Percentiles rank a stretch among this genome's conserved stretches.
Evolutionary conservation across 441 rosid species (phyloP).

Genomic region (Isatis lusitanica): DNA sequence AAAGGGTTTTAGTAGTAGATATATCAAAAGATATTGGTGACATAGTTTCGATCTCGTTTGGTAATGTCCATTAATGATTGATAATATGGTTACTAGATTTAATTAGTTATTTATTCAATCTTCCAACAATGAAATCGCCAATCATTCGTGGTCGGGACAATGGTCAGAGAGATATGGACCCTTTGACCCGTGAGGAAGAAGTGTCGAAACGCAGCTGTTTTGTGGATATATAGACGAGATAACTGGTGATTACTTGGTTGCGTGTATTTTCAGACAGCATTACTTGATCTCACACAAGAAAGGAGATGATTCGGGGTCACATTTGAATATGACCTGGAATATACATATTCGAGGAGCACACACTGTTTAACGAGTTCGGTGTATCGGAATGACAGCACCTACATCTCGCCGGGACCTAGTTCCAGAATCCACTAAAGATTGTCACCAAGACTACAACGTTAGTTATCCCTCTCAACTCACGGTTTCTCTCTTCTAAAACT

Average conservation of each 20-base stretch:
- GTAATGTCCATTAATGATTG: neutral
- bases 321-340: neutral
- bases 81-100: too few species aligned
- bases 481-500: too few species aligned
- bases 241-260: neutral
- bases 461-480: too few species aligned
- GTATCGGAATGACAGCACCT: too few species aligned
- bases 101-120: neutral
- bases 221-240: constrained; percentile 18
- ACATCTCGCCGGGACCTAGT: too few species aligned
- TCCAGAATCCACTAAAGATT: too few species aligned
- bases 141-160: neutral
- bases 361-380: too few species aligned
- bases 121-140: constrained; percentile 4
- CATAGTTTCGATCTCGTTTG: neutral
- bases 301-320: constrained; percentile 2
- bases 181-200: neutral
- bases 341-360: too few species aligned
- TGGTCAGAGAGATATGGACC: too few species aligned
- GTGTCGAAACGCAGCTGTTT: constrained; percentile 4
- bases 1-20: too few species aligned
- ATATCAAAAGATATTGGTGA: too few species aligned
- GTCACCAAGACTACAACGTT: too few species aligned
- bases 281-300: neutral
- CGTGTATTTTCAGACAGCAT: neutral